phyloP scores from a whole-genome alignment of 495 filamentous ascomycete genomes.

The Annulohypoxylon moriforme region DNA sequence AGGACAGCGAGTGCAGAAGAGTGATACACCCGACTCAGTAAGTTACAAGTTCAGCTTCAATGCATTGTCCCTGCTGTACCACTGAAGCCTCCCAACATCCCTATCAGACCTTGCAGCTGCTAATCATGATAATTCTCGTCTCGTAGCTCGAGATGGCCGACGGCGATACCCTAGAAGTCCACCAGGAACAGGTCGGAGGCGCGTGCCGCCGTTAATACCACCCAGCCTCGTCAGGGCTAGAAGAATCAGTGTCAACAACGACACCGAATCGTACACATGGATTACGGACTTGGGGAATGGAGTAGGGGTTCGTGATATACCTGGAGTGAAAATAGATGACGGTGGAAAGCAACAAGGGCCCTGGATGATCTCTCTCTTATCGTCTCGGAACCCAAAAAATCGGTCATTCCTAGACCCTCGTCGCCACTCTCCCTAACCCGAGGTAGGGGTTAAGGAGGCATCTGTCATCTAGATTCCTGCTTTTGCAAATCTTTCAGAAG shows the following conservation, averaged over 20 bases:
- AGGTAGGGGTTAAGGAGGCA: constrained; percentile 14
- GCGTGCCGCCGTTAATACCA: constrained; percentile 53
- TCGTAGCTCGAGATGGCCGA: constrained; percentile 93
- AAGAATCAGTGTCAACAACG: background rate
- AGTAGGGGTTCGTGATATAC: constrained; percentile 26
- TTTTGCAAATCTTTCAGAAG: constrained; percentile 40
- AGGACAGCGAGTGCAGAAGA: constrained; percentile 86
- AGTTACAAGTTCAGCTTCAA: constrained; percentile 52
- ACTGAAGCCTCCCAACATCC: background rate
- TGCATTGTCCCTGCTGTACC: background rate
- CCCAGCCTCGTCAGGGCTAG: constrained; percentile 1
- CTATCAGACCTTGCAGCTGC: background rate
- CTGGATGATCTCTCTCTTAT: constrained; percentile 11
- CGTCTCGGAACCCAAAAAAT: constrained; percentile 11
- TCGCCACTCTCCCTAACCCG: constrained; percentile 4
- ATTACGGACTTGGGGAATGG: constrained; percentile 24
- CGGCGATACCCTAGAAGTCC: constrained; percentile 96
- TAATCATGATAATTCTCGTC: constrained; percentile 9
- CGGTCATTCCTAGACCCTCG: background rate
- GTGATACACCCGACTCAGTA: constrained; percentile 92
- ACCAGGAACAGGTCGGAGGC: constrained; percentile 96
- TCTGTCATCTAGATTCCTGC: constrained; percentile 39
- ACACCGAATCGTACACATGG: constrained; percentile 11
- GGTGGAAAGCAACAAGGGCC: constrained; percentile 13
- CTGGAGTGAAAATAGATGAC: constrained; percentile 23